Evolutionary conservation across 1,139 yeast genomes (phyloP).

Genomic region (Hansenula lynferdii): DNA sequence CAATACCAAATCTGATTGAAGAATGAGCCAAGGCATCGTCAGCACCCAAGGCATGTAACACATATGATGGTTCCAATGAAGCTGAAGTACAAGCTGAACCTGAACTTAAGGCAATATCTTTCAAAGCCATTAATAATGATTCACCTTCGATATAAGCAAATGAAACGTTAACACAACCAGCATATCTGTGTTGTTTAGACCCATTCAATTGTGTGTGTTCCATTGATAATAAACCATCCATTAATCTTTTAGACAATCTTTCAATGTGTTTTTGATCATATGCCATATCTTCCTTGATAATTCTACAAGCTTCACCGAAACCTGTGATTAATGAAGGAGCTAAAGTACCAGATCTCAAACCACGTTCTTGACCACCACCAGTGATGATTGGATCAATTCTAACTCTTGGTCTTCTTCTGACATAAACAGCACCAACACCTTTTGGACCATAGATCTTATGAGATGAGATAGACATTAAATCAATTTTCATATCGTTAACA

Average conservation of each 20-base stretch:
- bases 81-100: conserved; percentile 99
- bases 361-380: conserved; percentile 99
- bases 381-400: conserved; percentile 91
- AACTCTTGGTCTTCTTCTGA: conserved; percentile 97
- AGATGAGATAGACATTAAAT: conserved; percentile 86
- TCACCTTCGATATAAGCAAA: conserved; percentile 99
- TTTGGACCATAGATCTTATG: conserved; percentile 98
- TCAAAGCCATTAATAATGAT: conserved; percentile 93
- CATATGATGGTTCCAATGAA: conserved; percentile 95
- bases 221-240: conserved; percentile 66
- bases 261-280: conserved; percentile 71
- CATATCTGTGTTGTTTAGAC: conserved; percentile 62
- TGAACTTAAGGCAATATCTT: conserved; percentile 92
- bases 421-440: conserved; percentile 95
- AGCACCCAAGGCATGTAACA: conserved; percentile 93
- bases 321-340: conserved; percentile 96
- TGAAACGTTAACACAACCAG: conserved; percentile 95
- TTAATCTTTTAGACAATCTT: conserved; percentile 66
- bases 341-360: conserved; percentile 92
- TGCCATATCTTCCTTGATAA: conserved; percentile 68
- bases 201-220: conserved; percentile 93
- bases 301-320: conserved; percentile 94
- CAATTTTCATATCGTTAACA: conserved; percentile 91
- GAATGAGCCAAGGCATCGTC: conserved; percentile 99
- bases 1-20: conserved; percentile 93